Conservation (phyloP, 176 grass and related monocot species). For the Aegilops bicornis region DNA sequence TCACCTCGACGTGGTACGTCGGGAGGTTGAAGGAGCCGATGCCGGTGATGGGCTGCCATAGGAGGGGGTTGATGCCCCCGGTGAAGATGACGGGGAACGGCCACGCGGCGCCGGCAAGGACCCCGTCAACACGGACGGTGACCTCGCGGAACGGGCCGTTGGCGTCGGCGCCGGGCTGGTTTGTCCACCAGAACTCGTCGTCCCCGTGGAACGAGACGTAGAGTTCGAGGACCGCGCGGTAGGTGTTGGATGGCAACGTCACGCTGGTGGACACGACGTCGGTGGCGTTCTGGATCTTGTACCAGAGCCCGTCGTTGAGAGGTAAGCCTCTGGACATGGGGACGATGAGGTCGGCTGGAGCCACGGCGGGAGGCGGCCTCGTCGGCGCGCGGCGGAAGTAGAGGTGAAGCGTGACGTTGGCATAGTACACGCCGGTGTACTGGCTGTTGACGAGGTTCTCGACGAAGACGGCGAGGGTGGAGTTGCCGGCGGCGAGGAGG, state of each 20-base stretch:
- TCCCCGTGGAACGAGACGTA: not conserved
- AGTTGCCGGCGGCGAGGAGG: slow-evolving; percentile 49
- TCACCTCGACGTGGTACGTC: not conserved
- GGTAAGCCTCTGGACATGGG: not conserved
- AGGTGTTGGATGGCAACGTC: not conserved
- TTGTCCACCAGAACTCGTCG: slow-evolving; percentile 7
- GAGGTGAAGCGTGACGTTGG: slow-evolving; percentile 54
- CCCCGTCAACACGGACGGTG: slow-evolving; percentile 41
- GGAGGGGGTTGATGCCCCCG: not conserved
- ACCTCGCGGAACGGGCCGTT: slow-evolving; percentile 69
- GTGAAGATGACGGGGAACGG: not conserved
- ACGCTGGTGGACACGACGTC: not conserved
- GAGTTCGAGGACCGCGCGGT: not conserved
- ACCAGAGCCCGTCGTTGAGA: not conserved
- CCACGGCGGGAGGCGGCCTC: not conserved
- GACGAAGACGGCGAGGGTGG: slow-evolving; percentile 59
- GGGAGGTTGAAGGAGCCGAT: not conserved
- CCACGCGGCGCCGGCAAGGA: slow-evolving; percentile 43
- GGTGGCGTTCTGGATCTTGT: not conserved
- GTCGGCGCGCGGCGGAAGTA: slow-evolving; percentile 28
- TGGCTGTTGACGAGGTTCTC: slow-evolving; percentile 48
- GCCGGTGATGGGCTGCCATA: not conserved
- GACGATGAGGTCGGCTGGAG: not conserved
- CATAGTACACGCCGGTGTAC: slow-evolving; percentile 58
- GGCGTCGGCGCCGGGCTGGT: slow-evolving; percentile 8